phyloP scores from a whole-genome alignment of 2,329 filamentous ascomycete genomes.

The Hansfordia pulvinata region DNA sequence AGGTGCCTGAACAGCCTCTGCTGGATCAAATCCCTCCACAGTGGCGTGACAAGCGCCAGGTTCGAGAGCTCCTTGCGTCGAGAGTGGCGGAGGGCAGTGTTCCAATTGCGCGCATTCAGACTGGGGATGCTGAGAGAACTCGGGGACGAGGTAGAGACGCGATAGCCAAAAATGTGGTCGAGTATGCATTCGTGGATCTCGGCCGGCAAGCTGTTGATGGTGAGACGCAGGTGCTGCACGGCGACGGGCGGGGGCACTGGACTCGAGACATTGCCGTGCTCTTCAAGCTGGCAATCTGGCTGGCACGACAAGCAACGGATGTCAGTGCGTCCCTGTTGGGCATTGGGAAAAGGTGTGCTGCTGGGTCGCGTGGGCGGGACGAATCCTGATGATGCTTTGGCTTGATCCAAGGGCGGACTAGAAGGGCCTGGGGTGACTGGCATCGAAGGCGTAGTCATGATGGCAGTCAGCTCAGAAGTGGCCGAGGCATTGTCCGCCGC shows the following conservation, averaged over 20 bases:
- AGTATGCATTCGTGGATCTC: constrained; percentile 63
- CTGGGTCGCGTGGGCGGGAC: constrained; percentile 38
- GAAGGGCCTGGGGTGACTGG: constrained; percentile 40
- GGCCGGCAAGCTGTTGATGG: constrained; percentile 42
- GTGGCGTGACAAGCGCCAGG: constrained; percentile 44
- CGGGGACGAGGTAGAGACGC: constrained; percentile 45
- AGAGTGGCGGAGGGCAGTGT: constrained; percentile 51
- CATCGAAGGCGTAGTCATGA: constrained; percentile 34
- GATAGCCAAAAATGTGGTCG: constrained; percentile 57
- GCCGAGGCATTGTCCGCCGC: constrained; percentile 23
- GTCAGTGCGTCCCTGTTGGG: constrained; percentile 31
- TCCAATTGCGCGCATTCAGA: constrained; percentile 42
- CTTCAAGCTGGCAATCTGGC: constrained; percentile 15
- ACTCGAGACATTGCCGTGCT: constrained; percentile 13
- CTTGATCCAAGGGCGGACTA: constrained; percentile 34
- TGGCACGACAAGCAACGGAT: constrained; percentile 25
- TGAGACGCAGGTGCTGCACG: constrained; percentile 17
- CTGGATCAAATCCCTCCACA: constrained; percentile 58
- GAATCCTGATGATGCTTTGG: constrained; percentile 29
- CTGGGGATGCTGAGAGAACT: constrained; percentile 39
- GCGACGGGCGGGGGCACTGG: constrained; percentile 10
- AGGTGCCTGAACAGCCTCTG: constrained; percentile 62
- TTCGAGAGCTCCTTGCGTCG: constrained; percentile 53
- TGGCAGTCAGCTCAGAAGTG: constrained; percentile 27
- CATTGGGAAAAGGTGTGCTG: constrained; percentile 45